Base-by-base conservation (phyloP, 306 rosid species). In the Dalbergia cultrata region DNA sequence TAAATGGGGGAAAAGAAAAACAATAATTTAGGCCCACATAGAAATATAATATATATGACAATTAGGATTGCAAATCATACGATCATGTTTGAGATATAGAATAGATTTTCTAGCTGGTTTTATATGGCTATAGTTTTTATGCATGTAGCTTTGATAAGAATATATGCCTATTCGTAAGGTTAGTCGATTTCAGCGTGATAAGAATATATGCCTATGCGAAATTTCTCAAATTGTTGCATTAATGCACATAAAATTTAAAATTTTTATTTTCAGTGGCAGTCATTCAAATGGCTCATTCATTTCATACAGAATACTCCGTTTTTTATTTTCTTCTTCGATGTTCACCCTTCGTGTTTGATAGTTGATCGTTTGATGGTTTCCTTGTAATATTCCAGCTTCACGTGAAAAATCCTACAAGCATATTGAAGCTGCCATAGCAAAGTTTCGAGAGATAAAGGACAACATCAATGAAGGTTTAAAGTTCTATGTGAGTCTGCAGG, bases 331-430 rank as follows among this genome's bases (percentile, higher is more conserved):
- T 26, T 26, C 31, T 53, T 53, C 14, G 5, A 6, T 13, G 37
- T 49, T 57, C 41, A 57, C 14, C 1, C 66, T 69, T 61, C 5
- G 9, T 72, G 50, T 54, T 17, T 74, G 3, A 62, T 63, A 61
- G 67, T 69, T 80, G 64, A 72, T 75, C 50, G 70, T 65, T 87
- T 64, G 69, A 76, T 76, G 44, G 57, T 75, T 85, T 69, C n/a
- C 59, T 75, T 58, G 70, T 70, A 65, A 62, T 50, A 67, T 85
- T 70, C 63, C 88, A 93, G 99, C 91, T 45, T 95, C 98, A 12
- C 97, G 97, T 57, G 97, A 91, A 88, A 95, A 90, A 82, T 89
- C 91, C 86, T 91, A 93, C 88, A 93, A 93, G 91, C 99, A 95
- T 85, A 91, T 95, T 88, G 97, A 95, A 87, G 96, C 96, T 84